A percentile compares a stretch with the other conserved stretches of the same genome.
phyloP scores from a whole-genome alignment of 192 early-diverging fungal genomes.

The Physocladia obscura region DNA sequence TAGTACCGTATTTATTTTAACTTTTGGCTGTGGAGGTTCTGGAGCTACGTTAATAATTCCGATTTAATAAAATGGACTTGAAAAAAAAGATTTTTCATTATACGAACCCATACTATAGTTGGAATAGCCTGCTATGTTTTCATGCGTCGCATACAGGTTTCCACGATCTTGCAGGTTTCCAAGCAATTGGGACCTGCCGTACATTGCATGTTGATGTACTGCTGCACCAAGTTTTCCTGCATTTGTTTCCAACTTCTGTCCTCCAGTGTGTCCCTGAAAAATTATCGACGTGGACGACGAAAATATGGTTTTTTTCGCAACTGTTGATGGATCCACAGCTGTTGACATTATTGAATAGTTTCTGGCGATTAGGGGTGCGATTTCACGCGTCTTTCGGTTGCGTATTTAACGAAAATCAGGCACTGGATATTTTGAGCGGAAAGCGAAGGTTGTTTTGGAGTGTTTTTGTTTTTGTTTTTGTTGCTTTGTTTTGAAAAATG shows the following conservation, averaged over 20 bases:
- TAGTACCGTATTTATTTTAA: constrained; percentile 55
- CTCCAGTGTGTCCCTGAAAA: background rate
- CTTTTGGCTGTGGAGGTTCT: constrained; percentile 17
- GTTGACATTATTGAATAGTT: background rate
- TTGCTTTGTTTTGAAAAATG: too few relatives aligned
- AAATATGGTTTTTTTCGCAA: background rate
- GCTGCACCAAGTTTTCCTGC: background rate
- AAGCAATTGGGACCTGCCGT: background rate
- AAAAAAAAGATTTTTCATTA: background rate
- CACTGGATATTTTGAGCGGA: too few relatives aligned
- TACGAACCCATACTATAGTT: background rate
- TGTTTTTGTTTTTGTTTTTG: too few relatives aligned
- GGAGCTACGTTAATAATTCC: background rate
- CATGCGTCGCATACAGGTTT: background rate
- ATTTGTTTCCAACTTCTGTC: background rate
- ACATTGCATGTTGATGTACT: background rate
- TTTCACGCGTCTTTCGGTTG: too few relatives aligned
- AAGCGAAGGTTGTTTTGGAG: too few relatives aligned
- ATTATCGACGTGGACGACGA: background rate
- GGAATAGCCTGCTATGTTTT: background rate
- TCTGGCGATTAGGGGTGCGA: too few relatives aligned
- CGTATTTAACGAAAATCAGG: too few relatives aligned
- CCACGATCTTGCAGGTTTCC: background rate
- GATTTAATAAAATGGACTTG: background rate
- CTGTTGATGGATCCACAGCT: background rate